phyloP scores from a whole-genome alignment of 306 rosid species.

The Castanea mollissima region DNA sequence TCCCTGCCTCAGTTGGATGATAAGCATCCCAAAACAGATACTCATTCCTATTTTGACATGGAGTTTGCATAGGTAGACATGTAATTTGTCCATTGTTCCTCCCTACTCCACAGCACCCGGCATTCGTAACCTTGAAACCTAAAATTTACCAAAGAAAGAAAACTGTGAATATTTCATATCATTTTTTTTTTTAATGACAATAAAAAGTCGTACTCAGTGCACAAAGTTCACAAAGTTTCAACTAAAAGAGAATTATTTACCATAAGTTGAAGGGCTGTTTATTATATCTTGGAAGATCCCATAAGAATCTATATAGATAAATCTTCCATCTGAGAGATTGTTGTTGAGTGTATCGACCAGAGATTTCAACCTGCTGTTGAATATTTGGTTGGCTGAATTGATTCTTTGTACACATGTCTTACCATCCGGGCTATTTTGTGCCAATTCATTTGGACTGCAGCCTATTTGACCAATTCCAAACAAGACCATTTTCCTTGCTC shows the following conservation, averaged over 20 bases:
- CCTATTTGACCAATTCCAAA: conserved; percentile 94
- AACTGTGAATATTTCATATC: no score
- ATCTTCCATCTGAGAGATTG: conserved; percentile 52
- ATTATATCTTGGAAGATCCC: conserved; percentile 73
- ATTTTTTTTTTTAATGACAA: no score
- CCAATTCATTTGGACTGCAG: conserved; percentile 79
- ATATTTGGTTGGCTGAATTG: conserved; percentile 77
- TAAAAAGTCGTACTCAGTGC: no score
- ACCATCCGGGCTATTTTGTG: conserved; percentile 83
- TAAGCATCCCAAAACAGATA: conserved; percentile 92
- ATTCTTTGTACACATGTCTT: conserved; percentile 66
- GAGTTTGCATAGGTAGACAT: conserved; percentile 70
- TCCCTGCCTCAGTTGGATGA: conserved; percentile 87
- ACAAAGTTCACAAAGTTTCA: no score
- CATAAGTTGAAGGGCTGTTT: conserved; percentile 63
- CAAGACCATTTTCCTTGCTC: conserved; percentile 83
- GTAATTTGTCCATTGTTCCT: conserved; percentile 92
- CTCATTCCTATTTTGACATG: conserved; percentile 66
- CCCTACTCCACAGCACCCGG: conserved; percentile 79
- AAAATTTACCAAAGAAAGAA: no score
- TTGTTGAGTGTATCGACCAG: conserved; percentile 69
- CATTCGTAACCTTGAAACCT: no score
- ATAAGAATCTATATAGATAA: conserved; percentile 66
- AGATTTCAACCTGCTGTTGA: conserved; percentile 61
- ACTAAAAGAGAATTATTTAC: conserved; percentile 29